These are phyloP conservation scores for Linnemannia elongata DNA, from an alignment of 192 early-diverging fungal genomes.

Conservation along the genomic window DNA sequence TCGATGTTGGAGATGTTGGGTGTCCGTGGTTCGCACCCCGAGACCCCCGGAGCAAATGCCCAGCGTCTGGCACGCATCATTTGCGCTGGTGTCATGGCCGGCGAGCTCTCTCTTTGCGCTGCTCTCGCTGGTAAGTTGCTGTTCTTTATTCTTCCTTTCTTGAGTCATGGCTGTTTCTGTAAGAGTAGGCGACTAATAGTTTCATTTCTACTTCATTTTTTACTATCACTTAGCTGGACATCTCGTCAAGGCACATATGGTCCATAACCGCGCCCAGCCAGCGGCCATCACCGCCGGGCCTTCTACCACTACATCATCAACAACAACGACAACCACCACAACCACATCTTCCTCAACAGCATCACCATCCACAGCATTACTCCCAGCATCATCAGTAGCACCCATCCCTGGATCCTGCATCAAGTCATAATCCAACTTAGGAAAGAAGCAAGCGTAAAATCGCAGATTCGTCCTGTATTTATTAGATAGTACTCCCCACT, in stretches of 20 bases:
- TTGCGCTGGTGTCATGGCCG: slow-evolving; percentile 91
- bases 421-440: slow-evolving; percentile 49
- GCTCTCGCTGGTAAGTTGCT: slow-evolving; percentile 75
- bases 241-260: slow-evolving; percentile 91
- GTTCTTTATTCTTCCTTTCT: not conserved
- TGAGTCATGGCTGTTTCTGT: not conserved
- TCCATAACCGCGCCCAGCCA: slow-evolving; percentile 80
- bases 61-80: slow-evolving; percentile 89
- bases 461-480: not conserved
- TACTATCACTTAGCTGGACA: slow-evolving; percentile 73
- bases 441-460: not conserved
- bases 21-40: slow-evolving; percentile 84
- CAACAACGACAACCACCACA: slow-evolving; percentile 7
- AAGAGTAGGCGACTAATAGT: not conserved
- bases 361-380: slow-evolving; percentile 23
- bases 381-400: slow-evolving; percentile 29
- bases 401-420: slow-evolving; percentile 58
- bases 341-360: slow-evolving; percentile 3
- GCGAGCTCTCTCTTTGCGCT: slow-evolving; percentile 88
- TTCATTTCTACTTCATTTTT: not conserved
- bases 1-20: slow-evolving; percentile 92
- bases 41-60: slow-evolving; percentile 86
- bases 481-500: slow-evolving; percentile 10
- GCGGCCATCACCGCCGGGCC: slow-evolving; percentile 24
- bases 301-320: slow-evolving; percentile 9